Percentiles rank a stretch among this genome's conserved stretches.
phyloP scores from a whole-genome alignment of 495 filamentous ascomycete genomes.

The Chaetomium cochliodes region DNA sequence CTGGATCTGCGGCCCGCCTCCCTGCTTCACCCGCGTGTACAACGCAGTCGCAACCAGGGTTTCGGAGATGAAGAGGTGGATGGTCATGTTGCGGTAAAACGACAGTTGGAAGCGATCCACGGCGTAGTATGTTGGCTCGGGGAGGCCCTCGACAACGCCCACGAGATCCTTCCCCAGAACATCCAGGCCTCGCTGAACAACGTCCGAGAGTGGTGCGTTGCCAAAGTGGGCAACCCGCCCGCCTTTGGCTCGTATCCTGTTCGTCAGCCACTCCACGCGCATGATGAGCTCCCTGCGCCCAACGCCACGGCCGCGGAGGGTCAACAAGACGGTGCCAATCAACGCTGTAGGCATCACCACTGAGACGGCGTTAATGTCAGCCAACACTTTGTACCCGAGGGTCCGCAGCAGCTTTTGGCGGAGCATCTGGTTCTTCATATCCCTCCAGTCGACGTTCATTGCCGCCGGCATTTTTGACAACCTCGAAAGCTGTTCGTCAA shows the following conservation, averaged over 20 bases:
- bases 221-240: conserved; percentile 92
- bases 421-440: conserved; percentile 46
- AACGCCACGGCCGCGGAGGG: conserved; percentile 86
- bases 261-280: conserved; percentile 86
- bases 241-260: conserved; percentile 78
- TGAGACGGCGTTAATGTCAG: conserved; percentile 91
- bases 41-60: conserved; percentile 84
- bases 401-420: conserved; percentile 69
- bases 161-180: conserved; percentile 88
- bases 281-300: conserved; percentile 82
- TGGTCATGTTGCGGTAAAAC: conserved; percentile 99
- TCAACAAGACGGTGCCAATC: conserved; percentile 90
- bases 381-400: conserved; percentile 84
- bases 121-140: conserved; percentile 87
- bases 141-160: conserved; percentile 70
- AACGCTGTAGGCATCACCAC: conserved; percentile 97
- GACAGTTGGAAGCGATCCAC: conserved; percentile 95
- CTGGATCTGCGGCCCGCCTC: conserved; percentile 77
- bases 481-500: conserved; percentile 66
- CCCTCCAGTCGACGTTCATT: conserved; percentile 43
- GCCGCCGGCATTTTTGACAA: conserved; percentile 41
- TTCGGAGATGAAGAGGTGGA: conserved; percentile 93
- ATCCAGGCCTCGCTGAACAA: conserved; percentile 87
- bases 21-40: conserved; percentile 85
- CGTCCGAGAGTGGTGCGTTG: conserved; percentile 66